Evolutionary conservation across 2,329 filamentous ascomycete species (phyloP).

Genomic region (Thielaviopsis punctulata): DNA sequence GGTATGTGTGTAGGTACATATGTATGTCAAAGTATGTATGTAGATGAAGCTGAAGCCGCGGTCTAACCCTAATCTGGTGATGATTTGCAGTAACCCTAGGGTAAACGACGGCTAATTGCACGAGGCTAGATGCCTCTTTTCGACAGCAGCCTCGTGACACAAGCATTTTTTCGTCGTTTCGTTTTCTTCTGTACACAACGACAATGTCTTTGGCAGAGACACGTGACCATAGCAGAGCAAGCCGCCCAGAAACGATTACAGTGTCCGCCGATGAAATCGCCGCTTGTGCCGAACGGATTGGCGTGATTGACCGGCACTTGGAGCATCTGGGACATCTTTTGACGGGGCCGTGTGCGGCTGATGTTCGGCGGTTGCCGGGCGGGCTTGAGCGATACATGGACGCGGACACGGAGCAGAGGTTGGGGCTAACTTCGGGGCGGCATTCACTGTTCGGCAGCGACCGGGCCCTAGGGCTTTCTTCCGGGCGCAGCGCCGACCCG

Average conservation of each 20-base stretch:
- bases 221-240: not conserved
- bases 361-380: not conserved
- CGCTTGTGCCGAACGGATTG: not conserved
- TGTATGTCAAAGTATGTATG: not conserved
- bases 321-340: conserved; percentile 1
- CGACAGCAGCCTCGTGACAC: not conserved
- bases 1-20: not conserved
- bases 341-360: not conserved
- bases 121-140: not conserved
- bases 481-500: too few relatives aligned
- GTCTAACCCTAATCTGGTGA: not conserved
- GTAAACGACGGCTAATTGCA: not conserved
- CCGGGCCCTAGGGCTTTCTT: too few relatives aligned
- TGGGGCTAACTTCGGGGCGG: not conserved
- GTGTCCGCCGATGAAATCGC: conserved; percentile 1
- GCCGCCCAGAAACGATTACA: not conserved
- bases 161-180: not conserved
- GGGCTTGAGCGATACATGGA: not conserved
- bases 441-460: not conserved
- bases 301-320: not conserved
- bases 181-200: not conserved
- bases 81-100: not conserved
- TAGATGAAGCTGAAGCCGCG: not conserved
- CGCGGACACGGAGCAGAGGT: not conserved
- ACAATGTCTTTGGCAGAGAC: not conserved